Evolutionary conservation across 1,139 yeast genomes (phyloP).

Genomic region (Spathaspora jeffriesii): DNA sequence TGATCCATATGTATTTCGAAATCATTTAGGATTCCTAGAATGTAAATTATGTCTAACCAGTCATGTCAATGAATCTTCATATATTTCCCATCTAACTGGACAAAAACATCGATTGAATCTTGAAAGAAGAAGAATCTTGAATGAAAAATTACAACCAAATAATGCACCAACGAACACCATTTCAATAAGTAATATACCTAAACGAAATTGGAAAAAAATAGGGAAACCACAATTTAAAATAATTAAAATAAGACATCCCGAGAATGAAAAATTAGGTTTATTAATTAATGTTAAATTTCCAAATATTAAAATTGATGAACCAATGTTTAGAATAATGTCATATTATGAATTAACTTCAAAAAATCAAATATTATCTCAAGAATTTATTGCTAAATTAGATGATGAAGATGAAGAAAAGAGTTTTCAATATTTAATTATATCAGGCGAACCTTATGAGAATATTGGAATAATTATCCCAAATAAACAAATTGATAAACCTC

Average conservation of each 20-base stretch:
- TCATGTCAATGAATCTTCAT: slow-evolving; percentile 75
- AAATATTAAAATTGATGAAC: slow-evolving; percentile 48
- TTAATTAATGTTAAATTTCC: slow-evolving; percentile 59
- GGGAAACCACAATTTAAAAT: slow-evolving; percentile 74
- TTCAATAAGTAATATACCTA: slow-evolving; percentile 35
- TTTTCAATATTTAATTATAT: slow-evolving; percentile 68
- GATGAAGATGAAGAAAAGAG: slow-evolving; percentile 27
- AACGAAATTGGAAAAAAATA: slow-evolving; percentile 57
- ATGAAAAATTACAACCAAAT: slow-evolving; percentile 30
- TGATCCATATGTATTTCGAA: slow-evolving; percentile 77
- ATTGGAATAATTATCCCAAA: slow-evolving; percentile 71
- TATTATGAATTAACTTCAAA: slow-evolving; percentile 62
- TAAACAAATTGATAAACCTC: slow-evolving; percentile 50
- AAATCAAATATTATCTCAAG: slow-evolving; percentile 29
- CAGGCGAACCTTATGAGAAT: slow-evolving; percentile 86
- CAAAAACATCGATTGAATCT: slow-evolving; percentile 71
- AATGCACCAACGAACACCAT: slow-evolving; percentile 11
- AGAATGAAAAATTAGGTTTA: slow-evolving; percentile 59
- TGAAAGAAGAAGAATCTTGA: slow-evolving; percentile 54
- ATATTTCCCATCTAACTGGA: slow-evolving; percentile 79
- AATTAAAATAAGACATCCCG: slow-evolving; percentile 65
- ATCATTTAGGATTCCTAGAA: slow-evolving; percentile 73
- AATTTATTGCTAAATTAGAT: slow-evolving; percentile 20
- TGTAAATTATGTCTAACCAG: slow-evolving; percentile 77
- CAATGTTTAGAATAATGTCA: slow-evolving; percentile 73